Base-by-base conservation (phyloP, 345 rosid genomes). In the Hibiscus mutabilis region DNA sequence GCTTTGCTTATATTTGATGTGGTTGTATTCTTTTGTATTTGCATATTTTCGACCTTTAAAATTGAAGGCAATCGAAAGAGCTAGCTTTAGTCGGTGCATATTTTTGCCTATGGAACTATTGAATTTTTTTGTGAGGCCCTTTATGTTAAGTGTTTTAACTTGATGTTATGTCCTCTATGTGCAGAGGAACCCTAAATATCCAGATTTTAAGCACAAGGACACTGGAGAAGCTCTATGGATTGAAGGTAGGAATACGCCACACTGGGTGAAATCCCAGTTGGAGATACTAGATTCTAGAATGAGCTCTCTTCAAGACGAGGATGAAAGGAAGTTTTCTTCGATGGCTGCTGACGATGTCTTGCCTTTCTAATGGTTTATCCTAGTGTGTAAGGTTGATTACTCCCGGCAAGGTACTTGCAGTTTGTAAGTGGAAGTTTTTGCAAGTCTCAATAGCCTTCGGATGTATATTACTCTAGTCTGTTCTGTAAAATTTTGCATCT, bases 191-290 rank as follows among this genome's bases (percentile, higher is more conserved):
- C 90, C 84, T 12, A 86, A 83, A 61, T 82, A 82, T 79, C 90
- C 93, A n/a, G 93, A 88, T 82, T 86, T 88, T 76, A 86, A 85
- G 80, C 90, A 88, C 78, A 88, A 88, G 73, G 91, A 85, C 71
- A 88, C 93, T 11, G 93, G 93, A 65, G 90, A 88, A 81, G 87
- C 86, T 66, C 71, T 88, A 61, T 86, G 89, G 93, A 73, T 85
- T 15, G 93, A 88, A 78, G 88, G 89, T 71, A 79, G 82, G 78
- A 66, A 82, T 68, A 88, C 83, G 73, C 93, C 90, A 15, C 70
- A 79, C 12, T 83, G 89, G 89, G 88, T 86, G 71, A 86, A 83
- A 69, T 82, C 89, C 49, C 89, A 86, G 59, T 76, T 88, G 65
- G 82, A 62, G 3, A 70, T 83, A 73, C 63, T 84, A 59, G 93